Conservation (phyloP, 2,329 filamentous ascomycete genomes). For the Aspergillus bombycis region DNA sequence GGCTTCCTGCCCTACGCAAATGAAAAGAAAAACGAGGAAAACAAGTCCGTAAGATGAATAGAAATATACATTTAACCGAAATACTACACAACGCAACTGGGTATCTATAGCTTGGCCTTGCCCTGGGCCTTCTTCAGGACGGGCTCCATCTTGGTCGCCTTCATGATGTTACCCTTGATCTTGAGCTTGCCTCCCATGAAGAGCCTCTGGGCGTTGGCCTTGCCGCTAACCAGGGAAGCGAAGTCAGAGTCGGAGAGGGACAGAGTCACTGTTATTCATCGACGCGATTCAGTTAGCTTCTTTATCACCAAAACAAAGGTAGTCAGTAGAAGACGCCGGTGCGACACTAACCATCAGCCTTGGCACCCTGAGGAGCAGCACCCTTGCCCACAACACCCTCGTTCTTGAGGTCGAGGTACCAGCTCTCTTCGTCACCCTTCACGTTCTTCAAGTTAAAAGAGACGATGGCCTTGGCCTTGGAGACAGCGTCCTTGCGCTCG, state of each 20-base stretch:
- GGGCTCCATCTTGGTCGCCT: conserved; percentile 92
- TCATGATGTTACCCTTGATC: conserved; percentile 98
- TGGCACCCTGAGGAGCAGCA: conserved; percentile 66
- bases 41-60: background rate
- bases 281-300: background rate
- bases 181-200: conserved; percentile 99
- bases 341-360: conserved; percentile 70
- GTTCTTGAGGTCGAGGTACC: conserved; percentile 95
- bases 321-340: conserved; percentile 30
- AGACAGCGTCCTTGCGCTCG: conserved; percentile 84
- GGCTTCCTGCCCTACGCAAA: background rate
- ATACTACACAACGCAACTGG: conserved; percentile 18
- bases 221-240: conserved; percentile 76
- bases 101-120: conserved; percentile 77
- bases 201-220: conserved; percentile 90
- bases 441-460: conserved; percentile 91
- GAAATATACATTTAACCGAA: background rate
- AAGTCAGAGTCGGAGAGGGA: conserved; percentile 85
- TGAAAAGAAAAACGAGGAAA: too few species aligned
- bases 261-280: conserved; percentile 70
- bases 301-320: background rate
- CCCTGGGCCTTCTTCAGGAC: conserved; percentile 85
- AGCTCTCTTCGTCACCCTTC: conserved; percentile 76
- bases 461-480: conserved; percentile 84
- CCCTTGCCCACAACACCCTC: conserved; percentile 82